Evolutionary conservation across 2,329 filamentous ascomycete genomes (phyloP), one percentile per base, ranked within the genome.

Genomic region (Cladorrhinum sp.): DNA sequence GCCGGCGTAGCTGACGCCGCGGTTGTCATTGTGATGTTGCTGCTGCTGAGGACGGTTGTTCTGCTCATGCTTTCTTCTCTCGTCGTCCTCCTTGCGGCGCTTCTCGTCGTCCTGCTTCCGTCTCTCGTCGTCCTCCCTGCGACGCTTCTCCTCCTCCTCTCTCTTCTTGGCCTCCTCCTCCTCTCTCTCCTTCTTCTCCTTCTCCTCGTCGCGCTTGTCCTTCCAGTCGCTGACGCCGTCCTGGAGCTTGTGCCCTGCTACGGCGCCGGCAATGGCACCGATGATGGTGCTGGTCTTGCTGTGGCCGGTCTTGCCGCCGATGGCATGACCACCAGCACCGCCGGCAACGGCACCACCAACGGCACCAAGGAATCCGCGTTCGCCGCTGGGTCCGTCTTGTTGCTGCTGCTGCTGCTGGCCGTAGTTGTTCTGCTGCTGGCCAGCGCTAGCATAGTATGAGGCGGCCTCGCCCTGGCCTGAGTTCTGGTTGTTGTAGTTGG

Each of bases 201-300:
- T 76, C 62, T 74, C 71, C 57, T 79, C 75, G 61, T 78, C 70
- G 24, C 72, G 72, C 30, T 73, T 70, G 60, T 77, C 72, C 66
- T 73, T 74, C 73, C 73, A 76, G 63, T 78, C 75, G 3, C 67
- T 67, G 2, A 73, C 72, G 7, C 70, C 74, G 56, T 79, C 76
- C 61, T 79, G 72, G 12, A 76, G 58, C 65, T 79, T 77, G 67
- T 76, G 74, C 2, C 77, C 77, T 2, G 74, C 74, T 36, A 79
- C 70, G 10, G 76, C 77, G 12, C 77, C 77, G 3, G 70, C 75
- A 6, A 79, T 58, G 6, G 72, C 75, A 9, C 76, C 76, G n/a
- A 79, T 65, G 7, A 78, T 57, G 26, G 73, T 73, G 61, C 72
- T 70, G 3, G 71, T 65, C 66, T 74, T 74, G 67, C 68, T 71